phyloP scores from a whole-genome alignment of 2,329 filamentous ascomycete genomes.

The Verticillium nubilum region DNA sequence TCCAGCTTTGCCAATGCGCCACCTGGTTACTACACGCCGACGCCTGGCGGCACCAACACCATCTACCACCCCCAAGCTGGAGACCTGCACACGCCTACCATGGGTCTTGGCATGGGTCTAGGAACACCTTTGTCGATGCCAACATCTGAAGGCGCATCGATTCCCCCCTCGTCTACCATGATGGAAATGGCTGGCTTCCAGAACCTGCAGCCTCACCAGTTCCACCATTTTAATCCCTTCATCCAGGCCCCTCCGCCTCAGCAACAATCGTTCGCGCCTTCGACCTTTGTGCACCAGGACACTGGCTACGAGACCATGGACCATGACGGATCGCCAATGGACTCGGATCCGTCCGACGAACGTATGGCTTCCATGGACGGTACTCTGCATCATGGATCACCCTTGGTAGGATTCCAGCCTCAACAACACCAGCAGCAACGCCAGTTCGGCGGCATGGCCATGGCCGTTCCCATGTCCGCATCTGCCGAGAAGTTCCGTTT shows the following conservation, averaged over 20 bases:
- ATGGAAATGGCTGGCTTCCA: slow-evolving; percentile 68
- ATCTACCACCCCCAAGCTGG: slow-evolving; percentile 79
- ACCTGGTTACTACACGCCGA: slow-evolving; percentile 82
- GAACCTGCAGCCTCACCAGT: slow-evolving; percentile 52
- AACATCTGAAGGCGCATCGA: slow-evolving; percentile 53
- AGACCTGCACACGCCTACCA: slow-evolving; percentile 78
- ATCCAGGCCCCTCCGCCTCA: slow-evolving; percentile 48
- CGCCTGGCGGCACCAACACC: slow-evolving; percentile 73
- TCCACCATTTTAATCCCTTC: slow-evolving; percentile 68
- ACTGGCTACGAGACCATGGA: slow-evolving; percentile 76
- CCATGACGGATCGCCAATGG: slow-evolving; percentile 65
- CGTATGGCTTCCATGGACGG: slow-evolving; percentile 52
- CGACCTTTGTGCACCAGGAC: slow-evolving; percentile 75
- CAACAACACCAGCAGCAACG: slow-evolving; percentile 40
- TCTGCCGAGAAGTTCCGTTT: slow-evolving; percentile 76
- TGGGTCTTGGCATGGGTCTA: slow-evolving; percentile 69
- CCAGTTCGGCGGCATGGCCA: slow-evolving; percentile 39
- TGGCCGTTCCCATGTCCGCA: slow-evolving; percentile 41
- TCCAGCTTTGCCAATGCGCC: slow-evolving; percentile 72
- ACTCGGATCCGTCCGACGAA: slow-evolving; percentile 44
- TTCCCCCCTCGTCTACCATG: slow-evolving; percentile 53
- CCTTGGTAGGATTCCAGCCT: slow-evolving; percentile 38
- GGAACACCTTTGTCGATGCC: slow-evolving; percentile 78
- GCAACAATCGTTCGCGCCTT: slow-evolving; percentile 64
- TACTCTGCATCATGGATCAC: slow-evolving; percentile 56